Base-by-base conservation (phyloP, 805 yeast species). In the Zygoascus ofunaensis region DNA sequence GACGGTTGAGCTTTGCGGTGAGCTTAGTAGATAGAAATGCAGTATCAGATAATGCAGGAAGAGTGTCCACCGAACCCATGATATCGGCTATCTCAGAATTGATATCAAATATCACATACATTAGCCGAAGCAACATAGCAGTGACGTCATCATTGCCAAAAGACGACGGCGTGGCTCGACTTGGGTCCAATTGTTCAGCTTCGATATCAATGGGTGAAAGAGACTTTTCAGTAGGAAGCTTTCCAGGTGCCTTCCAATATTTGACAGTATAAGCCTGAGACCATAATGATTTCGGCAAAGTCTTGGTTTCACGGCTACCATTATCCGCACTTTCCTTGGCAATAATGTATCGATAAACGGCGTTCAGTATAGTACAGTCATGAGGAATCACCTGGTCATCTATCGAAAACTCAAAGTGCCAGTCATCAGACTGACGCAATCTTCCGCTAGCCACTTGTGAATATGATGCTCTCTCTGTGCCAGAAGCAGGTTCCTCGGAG, bases 1-100 rank as follows among this genome's bases (percentile, higher is more conserved):
- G 97, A 40, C 94, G 69, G 45, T 83, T 82, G 43, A 92, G 66
- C 59, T 89, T 90, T 0, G 94, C 94, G 4, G 94, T 80, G 17
- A 90, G 60, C 55, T 87, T 87, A 63, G 86, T 77, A 58, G 85
- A 87, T 53, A 80, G 65, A 55, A 87, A 89, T 10, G 49, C 53
- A 4, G 58, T 41, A 14, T 49, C 50, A 8, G 30, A 12, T 26
- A 26, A 12, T 8, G 30, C 30, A 26, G 30, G 12, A 12, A 26
- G 7, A 0, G 54, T 47, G 7, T 58, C 26, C 18, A 51, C 38
- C 5, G 14, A 5, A 5, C n/a, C 36, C 17, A 18, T 38, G 8
- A 15, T 35, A 43, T 19, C 50, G 46, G 17, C 49, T 20, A 55
- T 58, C 4, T 39, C 39, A 5, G 55, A 39, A 42, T 62, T 62